Conservation (phyloP, 2,329 filamentous ascomycete genomes). For the Aspergillus terreus region DNA sequence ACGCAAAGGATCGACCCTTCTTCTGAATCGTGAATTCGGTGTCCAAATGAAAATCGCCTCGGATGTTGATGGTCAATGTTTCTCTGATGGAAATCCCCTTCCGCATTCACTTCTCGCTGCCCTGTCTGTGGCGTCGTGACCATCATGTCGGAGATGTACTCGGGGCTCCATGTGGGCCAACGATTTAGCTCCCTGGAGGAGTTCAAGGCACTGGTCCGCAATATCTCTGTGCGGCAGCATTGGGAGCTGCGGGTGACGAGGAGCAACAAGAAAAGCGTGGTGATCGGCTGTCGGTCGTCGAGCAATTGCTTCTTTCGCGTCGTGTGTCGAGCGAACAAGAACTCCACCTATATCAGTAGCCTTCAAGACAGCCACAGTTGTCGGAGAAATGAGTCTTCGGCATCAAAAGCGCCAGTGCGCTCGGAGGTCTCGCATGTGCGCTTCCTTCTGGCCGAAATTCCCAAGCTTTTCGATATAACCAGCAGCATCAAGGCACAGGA, state of each 20-base stretch:
- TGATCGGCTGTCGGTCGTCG: slow-evolving; percentile 38
- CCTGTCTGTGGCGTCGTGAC: slow-evolving; percentile 10
- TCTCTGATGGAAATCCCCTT: slow-evolving; percentile 25
- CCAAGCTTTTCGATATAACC: slow-evolving; percentile 38
- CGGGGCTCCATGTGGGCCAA: slow-evolving; percentile 38
- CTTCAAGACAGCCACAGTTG: slow-evolving; percentile 38
- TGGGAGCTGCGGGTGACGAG: slow-evolving; percentile 39
- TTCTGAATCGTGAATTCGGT: too few relatives aligned
- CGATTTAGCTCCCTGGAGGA: slow-evolving; percentile 37
- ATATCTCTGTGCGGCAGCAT: slow-evolving; percentile 39
- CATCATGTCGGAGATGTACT: slow-evolving; percentile 37
- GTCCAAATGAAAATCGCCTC: neutral
- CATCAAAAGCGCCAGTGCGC: slow-evolving; percentile 32
- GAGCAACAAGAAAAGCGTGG: slow-evolving; percentile 40
- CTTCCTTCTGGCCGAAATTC: slow-evolving; percentile 37
- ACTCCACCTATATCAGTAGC: slow-evolving; percentile 38
- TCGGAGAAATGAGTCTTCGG: slow-evolving; percentile 25
- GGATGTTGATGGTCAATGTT: neutral
- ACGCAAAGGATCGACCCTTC: too few relatives aligned
- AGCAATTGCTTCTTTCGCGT: slow-evolving; percentile 38
- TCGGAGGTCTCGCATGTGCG: slow-evolving; percentile 40
- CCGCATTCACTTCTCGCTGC: slow-evolving; percentile 12
- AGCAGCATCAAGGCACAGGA: slow-evolving; percentile 35
- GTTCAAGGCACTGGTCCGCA: slow-evolving; percentile 37
- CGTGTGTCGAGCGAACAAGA: slow-evolving; percentile 39